Percentiles rank a stretch among this genome's conserved stretches.
Conservation (phyloP, 768 basidiomycete species). For the Mycena chlorophos region DNA sequence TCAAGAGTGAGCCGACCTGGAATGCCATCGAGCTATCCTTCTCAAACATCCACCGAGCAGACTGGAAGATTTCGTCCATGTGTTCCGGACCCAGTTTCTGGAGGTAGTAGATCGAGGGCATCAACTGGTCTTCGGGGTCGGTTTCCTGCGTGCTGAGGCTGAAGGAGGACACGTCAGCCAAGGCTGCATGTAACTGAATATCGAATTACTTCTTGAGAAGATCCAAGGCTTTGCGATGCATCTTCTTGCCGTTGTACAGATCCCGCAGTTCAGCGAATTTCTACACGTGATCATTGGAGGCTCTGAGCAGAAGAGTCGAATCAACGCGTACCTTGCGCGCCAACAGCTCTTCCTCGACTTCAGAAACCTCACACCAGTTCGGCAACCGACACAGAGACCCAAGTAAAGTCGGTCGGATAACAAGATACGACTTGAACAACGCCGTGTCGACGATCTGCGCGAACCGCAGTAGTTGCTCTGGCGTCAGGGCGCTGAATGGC, state of each 20-base stretch:
- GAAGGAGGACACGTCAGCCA: constrained; percentile 1
- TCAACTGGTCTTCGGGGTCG: constrained; percentile 75
- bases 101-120: constrained; percentile 84
- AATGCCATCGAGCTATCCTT: constrained; percentile 72
- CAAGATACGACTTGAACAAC: constrained; percentile 88
- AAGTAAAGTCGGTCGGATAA: constrained; percentile 76
- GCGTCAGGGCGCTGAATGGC: constrained; percentile 68
- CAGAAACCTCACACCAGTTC: constrained; percentile 97
- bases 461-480: constrained; percentile 82
- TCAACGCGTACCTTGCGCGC: constrained; percentile 66
- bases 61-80: constrained; percentile 76
- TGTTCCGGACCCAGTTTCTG: constrained; percentile 88
- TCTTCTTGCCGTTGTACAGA: constrained; percentile 91
- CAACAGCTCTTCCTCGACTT: constrained; percentile 85
- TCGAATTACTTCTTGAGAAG: constrained; percentile 77
- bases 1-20: constrained; percentile 47
- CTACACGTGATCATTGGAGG: constrained; percentile 41
- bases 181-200: background rate
- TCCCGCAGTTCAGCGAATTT: constrained; percentile 90
- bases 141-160: constrained; percentile 80
- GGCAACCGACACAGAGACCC: constrained; percentile 86
- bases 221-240: constrained; percentile 86
- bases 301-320: background rate
- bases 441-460: constrained; percentile 96
- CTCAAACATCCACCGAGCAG: constrained; percentile 84